Conservation (phyloP, 2,329 filamentous ascomycete genomes). For the Hypoxylon sp. region DNA sequence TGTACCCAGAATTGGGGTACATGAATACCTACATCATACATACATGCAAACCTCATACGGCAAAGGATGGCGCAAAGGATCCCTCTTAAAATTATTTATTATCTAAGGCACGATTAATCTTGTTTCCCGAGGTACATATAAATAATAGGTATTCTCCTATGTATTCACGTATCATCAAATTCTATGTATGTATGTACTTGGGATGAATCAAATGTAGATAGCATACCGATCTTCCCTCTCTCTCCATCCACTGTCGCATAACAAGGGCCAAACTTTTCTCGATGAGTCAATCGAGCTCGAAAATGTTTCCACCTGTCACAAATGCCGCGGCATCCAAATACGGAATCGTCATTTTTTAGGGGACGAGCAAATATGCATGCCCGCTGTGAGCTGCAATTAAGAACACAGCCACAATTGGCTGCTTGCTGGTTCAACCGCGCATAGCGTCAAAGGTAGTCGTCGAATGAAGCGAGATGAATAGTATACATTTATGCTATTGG, state of each 20-base stretch:
- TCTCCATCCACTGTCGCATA: background rate
- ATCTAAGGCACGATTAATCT: constrained; percentile 1
- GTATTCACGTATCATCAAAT: background rate
- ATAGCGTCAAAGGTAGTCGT: constrained; percentile 37
- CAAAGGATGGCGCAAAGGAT: constrained; percentile 8
- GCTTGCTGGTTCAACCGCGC: constrained; percentile 38
- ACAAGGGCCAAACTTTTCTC: constrained; percentile 14
- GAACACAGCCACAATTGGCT: constrained; percentile 37
- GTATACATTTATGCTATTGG: constrained; percentile 32
- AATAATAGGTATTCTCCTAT: too few species aligned
- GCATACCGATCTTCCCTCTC: constrained; percentile 2
- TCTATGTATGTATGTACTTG: too few species aligned
- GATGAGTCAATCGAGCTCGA: constrained; percentile 35
- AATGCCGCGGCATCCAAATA: constrained; percentile 36
- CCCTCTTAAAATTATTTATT: constrained; percentile 1
- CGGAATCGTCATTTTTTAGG: constrained; percentile 36
- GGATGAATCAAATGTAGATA: background rate
- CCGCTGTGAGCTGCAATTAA: constrained; percentile 42
- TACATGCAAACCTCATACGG: constrained; percentile 12
- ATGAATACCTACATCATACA: constrained; percentile 6
- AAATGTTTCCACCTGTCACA: constrained; percentile 32
- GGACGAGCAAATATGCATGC: constrained; percentile 40
- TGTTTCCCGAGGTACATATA: constrained; percentile 4
- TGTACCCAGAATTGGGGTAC: constrained; percentile 16
- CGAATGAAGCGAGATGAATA: constrained; percentile 37